These are phyloP conservation scores for Penicillium sp. DNA, from an alignment of 2,329 filamentous ascomycete species.

Conservation along the genomic window DNA sequence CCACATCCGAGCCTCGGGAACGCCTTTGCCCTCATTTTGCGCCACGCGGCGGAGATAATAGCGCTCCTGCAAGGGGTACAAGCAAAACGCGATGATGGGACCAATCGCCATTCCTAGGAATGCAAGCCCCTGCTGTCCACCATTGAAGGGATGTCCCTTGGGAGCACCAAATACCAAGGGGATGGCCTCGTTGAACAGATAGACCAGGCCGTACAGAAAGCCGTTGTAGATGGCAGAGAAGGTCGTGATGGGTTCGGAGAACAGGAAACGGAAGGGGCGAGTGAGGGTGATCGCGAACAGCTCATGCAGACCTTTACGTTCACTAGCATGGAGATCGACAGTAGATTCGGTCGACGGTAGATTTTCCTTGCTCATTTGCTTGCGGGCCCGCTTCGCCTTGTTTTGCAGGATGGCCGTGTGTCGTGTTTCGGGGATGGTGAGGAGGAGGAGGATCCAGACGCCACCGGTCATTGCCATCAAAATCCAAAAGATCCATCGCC, in stretches of 20 bases:
- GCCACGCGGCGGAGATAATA: conserved; percentile 40
- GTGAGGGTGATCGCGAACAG: conserved; percentile 68
- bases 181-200: conserved; percentile 72
- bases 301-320: conserved; percentile 66
- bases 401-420: conserved; percentile 55
- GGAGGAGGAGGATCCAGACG: conserved; percentile 49
- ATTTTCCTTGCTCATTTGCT: conserved; percentile 44
- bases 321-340: conserved; percentile 35
- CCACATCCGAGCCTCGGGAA: conserved; percentile 65
- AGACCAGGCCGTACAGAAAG: conserved; percentile 72
- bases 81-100: conserved; percentile 60
- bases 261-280: conserved; percentile 54
- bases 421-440: conserved; percentile 54
- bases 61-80: conserved; percentile 50
- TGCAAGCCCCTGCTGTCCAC: conserved; percentile 54
- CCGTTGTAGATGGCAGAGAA: conserved; percentile 45
- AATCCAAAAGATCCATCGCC: conserved; percentile 61
- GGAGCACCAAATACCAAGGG: conserved; percentile 63
- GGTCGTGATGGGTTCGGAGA: conserved; percentile 30
- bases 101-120: conserved; percentile 61
- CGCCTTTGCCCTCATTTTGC: conserved; percentile 49
- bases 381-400: conserved; percentile 53
- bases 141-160: conserved; percentile 56
- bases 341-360: conserved; percentile 60
- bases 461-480: conserved; percentile 55